These are phyloP conservation scores for Forsythia viridissima DNA, from an alignment of 257 asterid genomes.

Conservation along the genomic window DNA sequence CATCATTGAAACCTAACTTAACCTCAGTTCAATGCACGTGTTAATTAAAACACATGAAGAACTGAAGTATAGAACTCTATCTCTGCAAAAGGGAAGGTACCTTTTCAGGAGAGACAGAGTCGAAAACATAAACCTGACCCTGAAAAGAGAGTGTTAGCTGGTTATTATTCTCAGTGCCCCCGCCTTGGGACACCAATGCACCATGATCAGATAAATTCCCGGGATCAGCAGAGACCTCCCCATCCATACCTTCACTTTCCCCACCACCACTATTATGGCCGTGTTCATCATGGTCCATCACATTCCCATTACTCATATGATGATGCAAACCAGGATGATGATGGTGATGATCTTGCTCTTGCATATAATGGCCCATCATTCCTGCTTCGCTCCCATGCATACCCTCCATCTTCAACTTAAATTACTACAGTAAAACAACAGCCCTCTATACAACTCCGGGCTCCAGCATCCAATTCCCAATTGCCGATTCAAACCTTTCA, in stretches of 20 bases:
- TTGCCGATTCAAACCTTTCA: neutral
- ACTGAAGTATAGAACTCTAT: neutral
- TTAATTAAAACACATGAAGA: neutral
- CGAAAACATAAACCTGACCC: conserved; percentile 78
- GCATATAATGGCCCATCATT: conserved; percentile 52
- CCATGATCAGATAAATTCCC: conserved; percentile 50
- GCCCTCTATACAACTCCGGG: conserved; percentile 18
- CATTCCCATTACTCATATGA: conserved; percentile 43
- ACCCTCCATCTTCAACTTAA: conserved; percentile 46
- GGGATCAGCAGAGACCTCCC: conserved; percentile 46
- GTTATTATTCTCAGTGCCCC: conserved; percentile 39
- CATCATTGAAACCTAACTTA: neutral
- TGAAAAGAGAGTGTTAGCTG: conserved; percentile 74
- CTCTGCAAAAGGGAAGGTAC: conserved; percentile 24
- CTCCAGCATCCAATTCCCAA: conserved; percentile 6
- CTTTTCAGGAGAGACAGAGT: conserved; percentile 74
- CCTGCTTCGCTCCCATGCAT: conserved; percentile 46
- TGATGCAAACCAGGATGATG: conserved; percentile 52
- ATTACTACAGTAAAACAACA: conserved; percentile 14
- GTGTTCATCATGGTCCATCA: conserved; percentile 48
- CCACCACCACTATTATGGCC: conserved; percentile 43
- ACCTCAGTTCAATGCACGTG: neutral
- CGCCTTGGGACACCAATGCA: conserved; percentile 37
- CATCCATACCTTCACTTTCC: conserved; percentile 53
- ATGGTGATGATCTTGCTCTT: conserved; percentile 42